Conservation (phyloP, 2,329 filamentous ascomycete species). For the Fusarium devonianum region DNA sequence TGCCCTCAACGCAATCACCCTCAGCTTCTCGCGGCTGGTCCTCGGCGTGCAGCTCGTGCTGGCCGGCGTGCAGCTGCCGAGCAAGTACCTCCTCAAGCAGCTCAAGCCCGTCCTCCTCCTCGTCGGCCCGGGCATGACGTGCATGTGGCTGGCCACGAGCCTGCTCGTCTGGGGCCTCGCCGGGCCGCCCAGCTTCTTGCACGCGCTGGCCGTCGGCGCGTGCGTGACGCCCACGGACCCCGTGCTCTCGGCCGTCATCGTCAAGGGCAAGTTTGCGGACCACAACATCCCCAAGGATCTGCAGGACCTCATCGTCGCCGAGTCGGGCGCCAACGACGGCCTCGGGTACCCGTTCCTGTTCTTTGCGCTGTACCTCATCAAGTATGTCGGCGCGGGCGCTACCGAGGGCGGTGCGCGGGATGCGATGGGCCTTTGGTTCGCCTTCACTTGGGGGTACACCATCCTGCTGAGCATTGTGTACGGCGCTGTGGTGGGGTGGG, state of each 20-base stretch:
- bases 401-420: conserved; percentile 65
- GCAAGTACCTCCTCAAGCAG: conserved; percentile 79
- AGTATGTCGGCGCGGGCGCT: conserved; percentile 65
- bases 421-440: conserved; percentile 83
- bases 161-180: conserved; percentile 80
- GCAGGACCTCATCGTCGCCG: conserved; percentile 80
- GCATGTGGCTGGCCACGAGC: conserved; percentile 87
- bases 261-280: conserved; percentile 93
- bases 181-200: conserved; percentile 74
- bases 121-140: conserved; percentile 82
- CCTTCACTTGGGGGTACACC: conserved; percentile 83
- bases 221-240: conserved; percentile 95
- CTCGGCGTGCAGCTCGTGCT: conserved; percentile 90
- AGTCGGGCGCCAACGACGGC: conserved; percentile 90
- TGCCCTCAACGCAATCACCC: conserved; percentile 74
- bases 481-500: conserved; percentile 78
- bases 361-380: conserved; percentile 82
- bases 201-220: conserved; percentile 80
- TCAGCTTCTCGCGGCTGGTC: conserved; percentile 86
- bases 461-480: conserved; percentile 82
- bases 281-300: conserved; percentile 84
- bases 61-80: conserved; percentile 86
- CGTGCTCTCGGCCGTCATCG: conserved; percentile 85
- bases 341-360: conserved; percentile 90
- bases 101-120: conserved; percentile 78